Evolutionary conservation across 2,329 filamentous ascomycete species (phyloP).

Genomic region (Trichophyton rubrum): DNA sequence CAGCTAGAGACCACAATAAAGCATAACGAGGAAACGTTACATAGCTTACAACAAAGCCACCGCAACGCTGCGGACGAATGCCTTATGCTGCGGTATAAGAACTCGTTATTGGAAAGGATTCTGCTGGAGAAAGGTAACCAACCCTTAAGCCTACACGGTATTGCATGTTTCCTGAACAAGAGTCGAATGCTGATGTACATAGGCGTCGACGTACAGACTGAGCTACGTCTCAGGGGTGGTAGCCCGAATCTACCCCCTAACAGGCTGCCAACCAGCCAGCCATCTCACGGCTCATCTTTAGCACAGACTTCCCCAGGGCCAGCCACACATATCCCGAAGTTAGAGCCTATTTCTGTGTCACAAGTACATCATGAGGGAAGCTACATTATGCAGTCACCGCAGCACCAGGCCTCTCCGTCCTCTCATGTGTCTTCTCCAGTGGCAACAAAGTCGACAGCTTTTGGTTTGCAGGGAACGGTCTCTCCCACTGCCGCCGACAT

Average conservation of each 20-base stretch:
- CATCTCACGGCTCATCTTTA: slow-evolving; percentile 49
- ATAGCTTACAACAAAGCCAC: slow-evolving; percentile 86
- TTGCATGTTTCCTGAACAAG: not conserved
- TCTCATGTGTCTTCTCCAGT: slow-evolving; percentile 62
- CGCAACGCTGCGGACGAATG: slow-evolving; percentile 92
- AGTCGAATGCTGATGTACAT: not conserved
- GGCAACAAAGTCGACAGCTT: slow-evolving; percentile 50
- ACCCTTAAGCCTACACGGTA: not conserved
- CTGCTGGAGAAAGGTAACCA: slow-evolving; percentile 78
- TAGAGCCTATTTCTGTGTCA: slow-evolving; percentile 38
- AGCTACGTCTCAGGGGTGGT: slow-evolving; percentile 82
- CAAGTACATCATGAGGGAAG: slow-evolving; percentile 29
- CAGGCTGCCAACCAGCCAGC: slow-evolving; percentile 59
- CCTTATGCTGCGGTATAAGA: slow-evolving; percentile 96
- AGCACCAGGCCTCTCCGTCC: slow-evolving; percentile 68
- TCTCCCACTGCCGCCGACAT: slow-evolving; percentile 49
- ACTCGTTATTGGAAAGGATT: slow-evolving; percentile 88
- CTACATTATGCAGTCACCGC: slow-evolving; percentile 47
- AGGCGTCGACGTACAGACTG: slow-evolving; percentile 96
- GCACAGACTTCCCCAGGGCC: slow-evolving; percentile 60
- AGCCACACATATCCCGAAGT: slow-evolving; percentile 66
- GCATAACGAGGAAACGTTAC: slow-evolving; percentile 86
- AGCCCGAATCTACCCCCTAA: slow-evolving; percentile 60
- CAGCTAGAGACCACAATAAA: slow-evolving; percentile 96
- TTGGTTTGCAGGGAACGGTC: slow-evolving; percentile 47